Percentiles rank a stretch among this genome's conserved stretches.
Conservation (phyloP, 1,284 basidiomycete species). For the Fomitopsis pinicola region DNA sequence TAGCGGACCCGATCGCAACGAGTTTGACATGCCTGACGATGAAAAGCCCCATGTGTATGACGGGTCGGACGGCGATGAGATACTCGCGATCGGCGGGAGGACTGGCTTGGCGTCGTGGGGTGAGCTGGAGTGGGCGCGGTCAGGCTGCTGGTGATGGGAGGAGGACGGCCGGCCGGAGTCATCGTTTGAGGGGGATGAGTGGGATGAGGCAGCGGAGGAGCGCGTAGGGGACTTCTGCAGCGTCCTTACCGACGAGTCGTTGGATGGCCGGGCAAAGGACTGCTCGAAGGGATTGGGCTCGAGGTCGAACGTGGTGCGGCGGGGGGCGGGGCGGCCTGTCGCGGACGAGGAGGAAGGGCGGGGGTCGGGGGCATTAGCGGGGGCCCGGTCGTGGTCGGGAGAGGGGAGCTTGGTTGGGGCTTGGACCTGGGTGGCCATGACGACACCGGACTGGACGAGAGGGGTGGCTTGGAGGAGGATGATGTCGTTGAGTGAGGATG, state of each 20-base stretch:
- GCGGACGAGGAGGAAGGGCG: conserved; percentile 3
- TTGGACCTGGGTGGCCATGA: conserved; percentile 8
- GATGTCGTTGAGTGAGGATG: conserved; percentile 2
- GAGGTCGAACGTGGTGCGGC: conserved; percentile 69
- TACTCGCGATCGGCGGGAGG: conserved; percentile 82
- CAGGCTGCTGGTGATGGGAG: conserved; percentile 12
- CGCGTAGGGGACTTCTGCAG: conserved; percentile 28
- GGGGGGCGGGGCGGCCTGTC: conserved; percentile 20
- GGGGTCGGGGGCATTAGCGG: conserved; percentile 7
- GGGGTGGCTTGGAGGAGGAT: conserved; percentile 1
- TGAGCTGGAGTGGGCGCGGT: conserved; percentile 26
- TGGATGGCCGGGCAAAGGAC: conserved; percentile 67
- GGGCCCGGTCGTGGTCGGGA: conserved; percentile 1
- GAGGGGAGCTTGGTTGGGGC: conserved; percentile 7
- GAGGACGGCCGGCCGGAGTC: conserved; percentile 27
- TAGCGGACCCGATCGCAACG: conserved; percentile 86
- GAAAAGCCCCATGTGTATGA: conserved; percentile 72
- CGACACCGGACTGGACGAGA: conserved; percentile 7
- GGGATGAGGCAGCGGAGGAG: conserved; percentile 35
- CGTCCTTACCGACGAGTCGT: conserved; percentile 45
- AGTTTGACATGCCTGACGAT: conserved; percentile 58
- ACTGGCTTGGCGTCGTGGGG: conserved; percentile 45
- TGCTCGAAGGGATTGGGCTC: conserved; percentile 98
- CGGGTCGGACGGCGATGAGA: conserved; percentile 79
- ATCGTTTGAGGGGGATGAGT: conserved; percentile 33